Base-by-base conservation (phyloP, 23 red algal species). In the Gracilariopsis chorda region DNA sequence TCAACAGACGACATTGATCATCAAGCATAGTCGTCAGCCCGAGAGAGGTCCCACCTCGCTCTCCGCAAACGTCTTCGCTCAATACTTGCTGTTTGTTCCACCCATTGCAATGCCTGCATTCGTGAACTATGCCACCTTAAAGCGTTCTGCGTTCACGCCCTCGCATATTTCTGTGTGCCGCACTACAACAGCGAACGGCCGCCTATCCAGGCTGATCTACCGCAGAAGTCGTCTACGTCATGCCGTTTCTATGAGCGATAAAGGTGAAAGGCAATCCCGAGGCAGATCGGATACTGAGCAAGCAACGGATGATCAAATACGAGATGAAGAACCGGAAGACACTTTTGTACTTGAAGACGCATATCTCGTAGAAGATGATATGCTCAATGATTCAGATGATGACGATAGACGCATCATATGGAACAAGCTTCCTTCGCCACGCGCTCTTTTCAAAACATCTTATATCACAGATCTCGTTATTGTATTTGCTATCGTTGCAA, bases 381-480 rank as follows among this genome's bases (percentile, higher is more conserved):
- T 52, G 27, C 62, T 76, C 44, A 34, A 46, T 27, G 63, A 47
- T 24, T 58, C 46, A 0, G 68, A 74, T 3, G 83, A 76, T 29
- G 83, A 88, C 19, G 83, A 74, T 34, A 35, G 48, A 47, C 57
- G 36, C 39, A 78, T 81, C 37, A 63, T 82, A 25, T 82, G 58
- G 62, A 73, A 65, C 21, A 70, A 51, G 77, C 44, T 80, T 46
- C 88, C 61, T 21, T 65, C 51, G 1, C 75, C 88, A 13, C 13
- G 58, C 11, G 57, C 88, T 41, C 58, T 91, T 39, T 59, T 68
- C 45, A 8, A 36, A 29, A 70, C 75, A 8, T 65, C 73, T 2
- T 85, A 64, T 46, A 30, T 62, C 52, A 70, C 75, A n/a, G 91
- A 94, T 52, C 25, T 94, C 30, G 46, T 79, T 19, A 84, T 94